Base-by-base conservation (phyloP, 306 rosid species). In the Prunus fruticosa region DNA sequence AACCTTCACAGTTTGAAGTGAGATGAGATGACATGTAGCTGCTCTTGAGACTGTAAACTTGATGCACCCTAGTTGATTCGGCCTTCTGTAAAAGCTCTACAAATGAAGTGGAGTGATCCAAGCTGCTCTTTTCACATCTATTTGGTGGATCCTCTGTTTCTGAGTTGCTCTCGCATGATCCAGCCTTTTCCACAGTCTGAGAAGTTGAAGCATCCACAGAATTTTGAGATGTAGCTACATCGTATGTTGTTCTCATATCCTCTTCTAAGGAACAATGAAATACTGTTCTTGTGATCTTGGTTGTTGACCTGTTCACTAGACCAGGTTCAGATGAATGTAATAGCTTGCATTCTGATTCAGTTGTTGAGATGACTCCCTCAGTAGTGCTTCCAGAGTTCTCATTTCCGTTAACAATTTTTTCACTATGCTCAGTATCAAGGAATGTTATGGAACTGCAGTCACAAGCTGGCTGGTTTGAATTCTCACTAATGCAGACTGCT, bases 141-240 rank as follows among this genome's bases (percentile, higher is more conserved):
- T 83, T 82, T 62, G 93, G 86, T 46, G 79, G 84, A 78, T 84
- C 86, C 82, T 87, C 95, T 54, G 85, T 79, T 82, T 88, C 95
- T 43, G 95, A 91, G 86, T 94, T 88, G 85, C 93, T 88, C 70
- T 85, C 94, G 73, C 85, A 89, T 18, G 90, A 89, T 67, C 86
- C 86, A 12, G 87, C 56, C 74, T 87, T 91, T 71, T 92, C 97
- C 75, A 79, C 82, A 76, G 88, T 83, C 78, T 86, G 97, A 67
- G 88, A 79, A 72, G 69, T 73, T 71, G 87, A 82, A 77, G 82
- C 79, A 67, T 88, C 96, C 83, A 80, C 87, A 56, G 86, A 87
- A 63, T 83, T 80, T 78, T 89, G 96, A 77, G 84, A 88, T 76
- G 90, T 89, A 74, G 79, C 84, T 76, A 60, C 28, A 77, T 84